phyloP scores from a whole-genome alignment of 352 stramenopile genomes.

The Phytophthora aleatoria region DNA sequence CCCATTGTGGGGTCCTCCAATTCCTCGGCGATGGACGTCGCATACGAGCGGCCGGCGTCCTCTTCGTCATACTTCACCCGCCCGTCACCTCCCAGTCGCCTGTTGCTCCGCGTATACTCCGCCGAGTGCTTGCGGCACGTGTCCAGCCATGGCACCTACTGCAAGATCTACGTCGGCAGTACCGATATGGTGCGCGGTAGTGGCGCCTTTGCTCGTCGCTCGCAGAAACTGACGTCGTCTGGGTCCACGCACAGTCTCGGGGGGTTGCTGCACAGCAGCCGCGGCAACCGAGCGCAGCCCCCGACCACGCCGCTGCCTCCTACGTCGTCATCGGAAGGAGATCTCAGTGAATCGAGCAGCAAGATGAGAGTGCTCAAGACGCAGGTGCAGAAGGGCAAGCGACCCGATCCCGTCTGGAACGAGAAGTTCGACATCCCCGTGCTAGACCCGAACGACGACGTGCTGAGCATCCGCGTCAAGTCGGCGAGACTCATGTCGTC shows the following conservation, averaged over 20 bases:
- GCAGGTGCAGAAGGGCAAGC: conserved; percentile 59
- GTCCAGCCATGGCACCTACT: conserved; percentile 75
- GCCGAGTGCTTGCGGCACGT: conserved; percentile 66
- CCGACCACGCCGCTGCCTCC: conserved; percentile 14
- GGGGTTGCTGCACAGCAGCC: conserved; percentile 19
- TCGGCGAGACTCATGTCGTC: conserved; percentile 70
- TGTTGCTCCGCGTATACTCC: conserved; percentile 71
- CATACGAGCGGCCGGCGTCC: conserved; percentile 39
- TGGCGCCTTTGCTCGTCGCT: conserved; percentile 43
- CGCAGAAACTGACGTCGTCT: conserved; percentile 34
- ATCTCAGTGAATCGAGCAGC: conserved; percentile 9
- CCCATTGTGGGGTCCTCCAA: conserved; percentile 22
- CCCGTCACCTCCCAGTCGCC: conserved; percentile 26
- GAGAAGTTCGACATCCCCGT: conserved; percentile 79
- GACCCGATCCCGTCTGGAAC: conserved; percentile 66
- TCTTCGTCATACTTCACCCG: conserved; percentile 42
- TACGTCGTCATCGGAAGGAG: conserved; percentile 26
- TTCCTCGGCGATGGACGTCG: conserved; percentile 27
- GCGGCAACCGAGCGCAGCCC: conserved; percentile 5
- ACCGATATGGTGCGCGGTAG: conserved; percentile 52
- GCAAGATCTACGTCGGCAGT: conserved; percentile 68
- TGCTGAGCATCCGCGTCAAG: conserved; percentile 79
- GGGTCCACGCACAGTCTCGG: conserved; percentile 33
- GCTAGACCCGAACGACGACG: conserved; percentile 44
- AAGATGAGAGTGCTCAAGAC: conserved; percentile 67